Evolutionary conservation across 176 grass and related monocot species (phyloP).

Genomic region (Typha latifolia): DNA sequence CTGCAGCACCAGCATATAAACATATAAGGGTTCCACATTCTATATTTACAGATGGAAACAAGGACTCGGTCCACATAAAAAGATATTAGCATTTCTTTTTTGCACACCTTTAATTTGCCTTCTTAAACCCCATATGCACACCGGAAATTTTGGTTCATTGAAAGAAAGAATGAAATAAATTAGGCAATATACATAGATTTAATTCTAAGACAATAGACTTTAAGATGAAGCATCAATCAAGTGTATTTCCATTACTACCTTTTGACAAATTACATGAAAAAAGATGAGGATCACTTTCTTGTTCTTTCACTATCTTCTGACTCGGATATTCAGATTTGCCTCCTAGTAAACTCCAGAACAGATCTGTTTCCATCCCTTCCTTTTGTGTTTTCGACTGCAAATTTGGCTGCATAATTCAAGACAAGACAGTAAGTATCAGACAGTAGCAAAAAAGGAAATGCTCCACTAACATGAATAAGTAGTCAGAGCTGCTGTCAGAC

Average conservation of each 20-base stretch:
- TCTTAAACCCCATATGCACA: conserved; percentile 23
- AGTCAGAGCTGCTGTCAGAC: background rate
- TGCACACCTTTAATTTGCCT: conserved; percentile 54
- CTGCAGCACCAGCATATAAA: conserved; percentile 33
- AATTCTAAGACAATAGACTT: conserved; percentile 8
- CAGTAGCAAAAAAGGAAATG: background rate
- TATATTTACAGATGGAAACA: conserved; percentile 14
- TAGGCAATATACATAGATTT: conserved; percentile 9
- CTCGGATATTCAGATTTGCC: conserved; percentile 77
- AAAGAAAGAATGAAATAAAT: conserved; percentile 20
- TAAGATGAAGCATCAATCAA: background rate
- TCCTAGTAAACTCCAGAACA: conserved; percentile 83
- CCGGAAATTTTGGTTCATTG: background rate
- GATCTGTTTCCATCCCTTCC: conserved; percentile 82
- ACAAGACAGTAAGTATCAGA: conserved; percentile 10
- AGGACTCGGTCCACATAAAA: background rate
- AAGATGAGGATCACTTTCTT: conserved; percentile 77
- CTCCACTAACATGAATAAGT: background rate
- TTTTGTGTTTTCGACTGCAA: conserved; percentile 65
- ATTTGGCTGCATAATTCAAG: conserved; percentile 53
- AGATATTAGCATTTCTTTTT: background rate
- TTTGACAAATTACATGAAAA: conserved; percentile 69
- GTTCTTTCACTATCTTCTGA: conserved; percentile 70
- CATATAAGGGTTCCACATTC: background rate
- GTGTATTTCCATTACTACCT: conserved; percentile 39